A percentile compares a stretch with the other conserved stretches of the same genome.
Conservation (phyloP, 768 basidiomycete species). For the Termitomyces sp. region DNA sequence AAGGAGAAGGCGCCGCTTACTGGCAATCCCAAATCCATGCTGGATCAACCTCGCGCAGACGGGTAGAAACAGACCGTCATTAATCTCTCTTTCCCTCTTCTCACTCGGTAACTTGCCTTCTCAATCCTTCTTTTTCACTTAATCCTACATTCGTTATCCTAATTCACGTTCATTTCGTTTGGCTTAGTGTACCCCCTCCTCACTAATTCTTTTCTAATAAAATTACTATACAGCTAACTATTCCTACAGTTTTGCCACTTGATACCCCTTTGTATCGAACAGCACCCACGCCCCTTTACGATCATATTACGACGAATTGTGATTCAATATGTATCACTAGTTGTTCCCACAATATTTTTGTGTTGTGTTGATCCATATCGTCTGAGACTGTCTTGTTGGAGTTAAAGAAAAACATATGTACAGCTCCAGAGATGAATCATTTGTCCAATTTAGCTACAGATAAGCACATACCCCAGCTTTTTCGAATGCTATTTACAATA, state of each 20-base stretch:
- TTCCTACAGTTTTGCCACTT: neutral
- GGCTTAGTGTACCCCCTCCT: neutral
- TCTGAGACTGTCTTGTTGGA: neutral
- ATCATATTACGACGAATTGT: constrained; percentile 4
- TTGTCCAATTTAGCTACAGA: constrained; percentile 1
- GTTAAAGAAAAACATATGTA: neutral
- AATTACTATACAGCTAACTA: constrained; percentile 2
- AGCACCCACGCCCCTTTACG: constrained; percentile 8
- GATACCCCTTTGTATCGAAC: constrained; percentile 8
- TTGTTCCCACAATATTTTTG: neutral
- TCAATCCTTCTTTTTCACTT: neutral
- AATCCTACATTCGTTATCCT: constrained; percentile 15
- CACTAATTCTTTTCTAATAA: neutral
- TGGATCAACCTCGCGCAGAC: constrained; percentile 29
- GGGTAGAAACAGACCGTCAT: constrained; percentile 23
- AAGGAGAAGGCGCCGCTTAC: constrained; percentile 52
- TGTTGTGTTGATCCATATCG: neutral
- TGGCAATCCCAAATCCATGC: constrained; percentile 58
- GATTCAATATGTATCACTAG: constrained; percentile 12
- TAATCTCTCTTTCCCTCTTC: constrained; percentile 7
- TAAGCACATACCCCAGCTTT: constrained; percentile 27
- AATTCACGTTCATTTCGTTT: constrained; percentile 9
- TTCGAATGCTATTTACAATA: constrained; percentile 2
- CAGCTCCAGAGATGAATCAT: no score
- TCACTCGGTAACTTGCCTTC: neutral